Evolutionary conservation across 257 asterid species (phyloP), one percentile per base, ranked within the genome.

Genomic region (Verbena officinalis): DNA sequence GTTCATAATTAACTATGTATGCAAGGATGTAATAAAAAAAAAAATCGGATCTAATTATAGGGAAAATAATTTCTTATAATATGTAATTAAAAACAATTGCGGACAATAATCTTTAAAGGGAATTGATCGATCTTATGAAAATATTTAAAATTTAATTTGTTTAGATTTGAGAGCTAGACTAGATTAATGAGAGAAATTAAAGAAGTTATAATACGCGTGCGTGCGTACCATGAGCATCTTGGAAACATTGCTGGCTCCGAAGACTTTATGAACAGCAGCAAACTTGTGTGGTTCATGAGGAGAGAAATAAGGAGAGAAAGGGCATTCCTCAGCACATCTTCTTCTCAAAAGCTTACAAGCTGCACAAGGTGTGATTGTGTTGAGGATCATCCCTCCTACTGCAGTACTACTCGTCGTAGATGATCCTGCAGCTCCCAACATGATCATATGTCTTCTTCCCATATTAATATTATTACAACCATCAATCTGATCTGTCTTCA

Each of bases 241-340:
- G 89, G 97, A 86, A 75, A 91, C 97, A 44, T 91, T 91, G 85
- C 97, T 91, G 17, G 97, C 97, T 16, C 97, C 97, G 39, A 88
- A 91, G 40, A 91, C 91, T 64, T 88, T 91, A 72, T 91, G 97
- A 75, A 91, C 97, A 59, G 97, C 96, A 13, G 97, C 94, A 67
- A 91, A 91, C 66, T 91, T 91, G 69, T 86, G 91, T 44, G 97
- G 97, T 60, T 88, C 96, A 10, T 78, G 95, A 0, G 97, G 97
- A 17, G 97, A 91, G 67, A 91, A 91, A 65, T 91, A 91, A 34
- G 96, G 96, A 21, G 96, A 91, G 39, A 91, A 91, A 0, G 97
- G 95, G 62, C 98, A 91, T 68, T 91, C 98, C 67, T 91, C 98
- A 0, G 95, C 98, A 31, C 98, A 91, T 72, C 95, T 81, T 72